phyloP scores from a whole-genome alignment of 345 rosid species.

The Gossypium ekmanianum region DNA sequence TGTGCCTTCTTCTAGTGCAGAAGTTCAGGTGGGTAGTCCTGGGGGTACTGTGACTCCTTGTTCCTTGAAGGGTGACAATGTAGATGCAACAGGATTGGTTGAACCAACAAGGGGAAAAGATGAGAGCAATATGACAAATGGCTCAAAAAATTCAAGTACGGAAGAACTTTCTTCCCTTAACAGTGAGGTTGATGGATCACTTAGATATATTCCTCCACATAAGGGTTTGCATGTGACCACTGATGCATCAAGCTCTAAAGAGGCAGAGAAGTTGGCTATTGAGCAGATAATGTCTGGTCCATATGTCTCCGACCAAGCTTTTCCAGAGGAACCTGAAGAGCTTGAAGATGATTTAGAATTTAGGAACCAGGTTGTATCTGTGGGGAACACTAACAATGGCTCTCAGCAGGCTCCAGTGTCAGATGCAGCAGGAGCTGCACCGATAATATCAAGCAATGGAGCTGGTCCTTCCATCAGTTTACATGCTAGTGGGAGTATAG shows the following conservation, averaged over 20 bases:
- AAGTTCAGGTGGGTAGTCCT: constrained; percentile 45
- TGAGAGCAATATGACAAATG: constrained; percentile 21
- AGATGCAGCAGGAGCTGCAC: constrained; percentile 22
- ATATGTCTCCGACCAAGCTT: constrained; percentile 45
- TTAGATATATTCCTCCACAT: constrained; percentile 15
- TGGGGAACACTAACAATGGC: constrained; percentile 17
- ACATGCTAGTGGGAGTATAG: constrained; percentile 35
- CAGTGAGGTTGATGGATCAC: constrained; percentile 26
- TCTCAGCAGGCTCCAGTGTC: constrained; percentile 27
- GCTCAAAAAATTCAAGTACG: constrained; percentile 13
- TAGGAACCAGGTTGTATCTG: constrained; percentile 34
- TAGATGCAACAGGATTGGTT: constrained; percentile 18
- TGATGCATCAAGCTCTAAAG: constrained; percentile 39
- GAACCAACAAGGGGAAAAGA: constrained; percentile 30
- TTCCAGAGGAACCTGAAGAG: constrained; percentile 62
- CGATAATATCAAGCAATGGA: constrained; percentile 28
- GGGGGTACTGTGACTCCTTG: constrained; percentile 37
- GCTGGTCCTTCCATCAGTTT: constrained; percentile 35
- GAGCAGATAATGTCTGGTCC: constrained; percentile 58
- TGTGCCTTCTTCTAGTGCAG: constrained; percentile 33
- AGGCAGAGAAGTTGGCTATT: constrained; percentile 60
- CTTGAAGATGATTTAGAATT: constrained; percentile 62
- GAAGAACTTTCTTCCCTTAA: constrained; percentile 24
- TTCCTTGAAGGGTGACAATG: constrained; percentile 29
- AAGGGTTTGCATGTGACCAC: constrained; percentile 23